phyloP scores from a whole-genome alignment of 495 filamentous ascomycete species.

The Daldinia vernicosa region DNA sequence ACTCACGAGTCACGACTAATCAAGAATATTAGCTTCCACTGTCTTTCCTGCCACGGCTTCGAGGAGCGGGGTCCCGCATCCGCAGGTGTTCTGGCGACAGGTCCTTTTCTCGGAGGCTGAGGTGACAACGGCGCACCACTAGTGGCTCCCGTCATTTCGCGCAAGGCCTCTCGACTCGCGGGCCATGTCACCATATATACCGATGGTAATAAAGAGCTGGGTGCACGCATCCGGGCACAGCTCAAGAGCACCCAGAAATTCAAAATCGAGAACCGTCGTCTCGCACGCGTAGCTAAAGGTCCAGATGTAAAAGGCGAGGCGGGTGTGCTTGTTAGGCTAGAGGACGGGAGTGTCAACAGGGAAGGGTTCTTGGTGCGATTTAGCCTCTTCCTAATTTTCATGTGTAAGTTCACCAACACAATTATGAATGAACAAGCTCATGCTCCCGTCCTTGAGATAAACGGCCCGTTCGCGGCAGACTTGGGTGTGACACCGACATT shows the following conservation, averaged over 20 bases:
- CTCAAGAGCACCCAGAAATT: slow-evolving; percentile 27
- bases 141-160: slow-evolving; percentile 32
- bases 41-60: slow-evolving; percentile 48
- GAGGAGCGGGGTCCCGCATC: slow-evolving; percentile 42
- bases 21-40: slow-evolving; percentile 38
- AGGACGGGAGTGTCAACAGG: slow-evolving; percentile 36
- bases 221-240: slow-evolving; percentile 21
- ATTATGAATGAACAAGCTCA: slow-evolving; percentile 22
- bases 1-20: not conserved
- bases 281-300: slow-evolving; percentile 33
- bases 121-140: not conserved
- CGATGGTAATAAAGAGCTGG: slow-evolving; percentile 33
- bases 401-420: not conserved
- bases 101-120: slow-evolving; percentile 22
- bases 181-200: slow-evolving; percentile 39
- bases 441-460: slow-evolving; percentile 35
- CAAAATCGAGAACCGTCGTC: slow-evolving; percentile 37
- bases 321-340: slow-evolving; percentile 38
- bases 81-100: slow-evolving; percentile 43
- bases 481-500: slow-evolving; percentile 30
- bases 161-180: slow-evolving; percentile 37
- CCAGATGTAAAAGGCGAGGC: slow-evolving; percentile 28
- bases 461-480: slow-evolving; percentile 36
- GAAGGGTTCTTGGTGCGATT: slow-evolving; percentile 39
- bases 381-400: not conserved